phyloP scores from a whole-genome alignment of 2,329 filamentous ascomycete genomes.

The Ceratocystis colombiana region DNA sequence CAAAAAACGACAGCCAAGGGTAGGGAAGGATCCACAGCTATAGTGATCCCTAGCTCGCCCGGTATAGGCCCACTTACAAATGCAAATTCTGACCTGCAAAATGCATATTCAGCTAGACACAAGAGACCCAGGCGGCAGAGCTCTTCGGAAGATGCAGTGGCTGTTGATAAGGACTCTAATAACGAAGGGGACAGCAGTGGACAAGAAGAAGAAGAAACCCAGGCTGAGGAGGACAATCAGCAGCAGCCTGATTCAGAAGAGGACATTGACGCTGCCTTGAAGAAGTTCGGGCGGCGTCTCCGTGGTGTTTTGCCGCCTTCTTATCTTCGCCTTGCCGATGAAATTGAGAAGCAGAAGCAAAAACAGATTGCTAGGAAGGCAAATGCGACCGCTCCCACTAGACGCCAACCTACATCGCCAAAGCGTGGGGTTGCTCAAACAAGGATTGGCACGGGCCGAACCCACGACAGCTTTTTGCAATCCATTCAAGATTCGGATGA shows the following conservation, averaged over 20 bases:
- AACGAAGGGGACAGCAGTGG: neutral
- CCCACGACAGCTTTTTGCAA: constrained; percentile 20
- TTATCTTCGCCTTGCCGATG: constrained; percentile 52
- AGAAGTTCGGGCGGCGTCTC: constrained; percentile 37
- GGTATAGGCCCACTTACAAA: neutral
- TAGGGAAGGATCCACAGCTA: neutral
- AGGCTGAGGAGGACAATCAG: constrained; percentile 30
- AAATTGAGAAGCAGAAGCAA: constrained; percentile 29
- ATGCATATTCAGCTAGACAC: neutral
- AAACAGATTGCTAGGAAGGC: neutral
- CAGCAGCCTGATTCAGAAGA: constrained; percentile 29
- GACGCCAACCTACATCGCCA: constrained; percentile 8
- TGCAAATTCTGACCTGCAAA: constrained; percentile 3
- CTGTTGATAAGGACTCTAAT: constrained; percentile 27
- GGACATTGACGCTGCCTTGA: constrained; percentile 26
- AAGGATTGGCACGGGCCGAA: constrained; percentile 7
- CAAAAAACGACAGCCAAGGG: neutral
- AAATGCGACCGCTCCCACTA: neutral
- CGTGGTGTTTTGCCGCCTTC: constrained; percentile 57
- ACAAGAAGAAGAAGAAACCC: constrained; percentile 23
- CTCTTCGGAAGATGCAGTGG: constrained; percentile 28
- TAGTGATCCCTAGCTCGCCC: constrained; percentile 19
- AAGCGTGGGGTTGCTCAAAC: constrained; percentile 22
- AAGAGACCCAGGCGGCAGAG: constrained; percentile 22
- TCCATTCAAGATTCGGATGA: constrained; percentile 22